phyloP scores from a whole-genome alignment of 345 rosid species.

The Corchorus olitorius region DNA sequence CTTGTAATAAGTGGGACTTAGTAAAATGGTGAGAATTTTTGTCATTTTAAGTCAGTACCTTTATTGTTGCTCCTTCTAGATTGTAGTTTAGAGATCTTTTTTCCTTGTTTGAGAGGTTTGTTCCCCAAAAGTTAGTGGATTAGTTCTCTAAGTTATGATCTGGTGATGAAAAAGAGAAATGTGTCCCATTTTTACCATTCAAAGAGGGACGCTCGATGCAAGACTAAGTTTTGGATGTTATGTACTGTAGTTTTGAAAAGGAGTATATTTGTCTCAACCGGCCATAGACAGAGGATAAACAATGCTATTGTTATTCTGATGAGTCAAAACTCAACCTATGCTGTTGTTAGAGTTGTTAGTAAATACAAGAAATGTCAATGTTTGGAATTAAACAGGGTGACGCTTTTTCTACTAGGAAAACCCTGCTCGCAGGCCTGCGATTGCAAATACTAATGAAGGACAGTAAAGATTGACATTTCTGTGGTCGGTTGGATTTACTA shows the following conservation, averaged over 20 bases:
- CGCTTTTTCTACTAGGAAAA: no score
- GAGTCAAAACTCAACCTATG: background rate
- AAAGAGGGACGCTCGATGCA: background rate
- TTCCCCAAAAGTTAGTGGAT: background rate
- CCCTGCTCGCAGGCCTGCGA: background rate
- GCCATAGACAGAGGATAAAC: no score
- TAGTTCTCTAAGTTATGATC: background rate
- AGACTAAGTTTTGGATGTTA: background rate
- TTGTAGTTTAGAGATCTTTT: background rate
- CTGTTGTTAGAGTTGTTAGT: background rate
- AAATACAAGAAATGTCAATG: background rate
- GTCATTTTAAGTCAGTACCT: background rate
- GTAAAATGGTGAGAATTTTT: background rate
- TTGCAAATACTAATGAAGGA: background rate
- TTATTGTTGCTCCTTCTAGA: background rate
- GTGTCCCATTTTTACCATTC: background rate
- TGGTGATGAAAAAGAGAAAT: background rate
- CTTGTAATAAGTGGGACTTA: no score
- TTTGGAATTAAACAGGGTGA: background rate
- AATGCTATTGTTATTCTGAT: background rate
- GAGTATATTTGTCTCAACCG: no score
- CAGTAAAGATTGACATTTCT: background rate
- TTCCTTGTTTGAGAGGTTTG: background rate
- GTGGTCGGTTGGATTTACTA: background rate
- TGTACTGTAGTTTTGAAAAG: background rate